Evolutionary conservation across 495 filamentous ascomycete species (phyloP).

Genomic region (Penicillium bovifimosum): DNA sequence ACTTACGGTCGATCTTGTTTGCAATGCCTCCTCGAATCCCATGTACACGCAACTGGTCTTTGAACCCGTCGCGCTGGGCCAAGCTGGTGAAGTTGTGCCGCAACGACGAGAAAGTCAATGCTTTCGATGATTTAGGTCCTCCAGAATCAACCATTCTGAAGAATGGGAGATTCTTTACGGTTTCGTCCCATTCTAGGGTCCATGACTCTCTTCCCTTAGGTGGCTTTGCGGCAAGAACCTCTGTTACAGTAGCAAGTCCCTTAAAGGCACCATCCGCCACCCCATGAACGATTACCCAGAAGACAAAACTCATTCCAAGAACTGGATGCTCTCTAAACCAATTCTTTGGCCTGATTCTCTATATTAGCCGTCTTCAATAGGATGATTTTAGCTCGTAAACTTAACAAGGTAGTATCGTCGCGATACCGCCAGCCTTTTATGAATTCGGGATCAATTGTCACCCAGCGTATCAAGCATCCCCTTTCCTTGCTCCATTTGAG

Average conservation of each 20-base stretch:
- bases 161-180: slow-evolving; percentile 8
- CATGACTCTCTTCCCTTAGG: slow-evolving; percentile 19
- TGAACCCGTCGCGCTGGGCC: slow-evolving; percentile 17
- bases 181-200: slow-evolving; percentile 12
- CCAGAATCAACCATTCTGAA: slow-evolving; percentile 10
- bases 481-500: slow-evolving; percentile 10
- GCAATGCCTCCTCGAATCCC: slow-evolving; percentile 15
- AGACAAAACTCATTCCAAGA: slow-evolving; percentile 19
- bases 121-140: slow-evolving; percentile 4
- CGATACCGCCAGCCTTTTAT: slow-evolving; percentile 17
- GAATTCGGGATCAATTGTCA: slow-evolving; percentile 20
- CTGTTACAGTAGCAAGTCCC: slow-evolving; percentile 8
- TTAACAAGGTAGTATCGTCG: slow-evolving; percentile 14
- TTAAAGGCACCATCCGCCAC: slow-evolving; percentile 22
- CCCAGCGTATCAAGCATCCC: slow-evolving; percentile 11
- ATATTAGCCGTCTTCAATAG: background rate
- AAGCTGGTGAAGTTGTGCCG: slow-evolving; percentile 15
- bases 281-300: slow-evolving; percentile 16
- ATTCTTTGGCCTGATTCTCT: slow-evolving; percentile 11
- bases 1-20: slow-evolving; percentile 13
- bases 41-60: slow-evolving; percentile 14
- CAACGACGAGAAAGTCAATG: slow-evolving; percentile 10
- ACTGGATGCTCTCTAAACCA: slow-evolving; percentile 18
- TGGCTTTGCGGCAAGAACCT: slow-evolving; percentile 14
- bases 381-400: background rate